Evolutionary conservation across 192 early-diverging fungal species (phyloP).

Genomic region (Mortierella antarctica): DNA sequence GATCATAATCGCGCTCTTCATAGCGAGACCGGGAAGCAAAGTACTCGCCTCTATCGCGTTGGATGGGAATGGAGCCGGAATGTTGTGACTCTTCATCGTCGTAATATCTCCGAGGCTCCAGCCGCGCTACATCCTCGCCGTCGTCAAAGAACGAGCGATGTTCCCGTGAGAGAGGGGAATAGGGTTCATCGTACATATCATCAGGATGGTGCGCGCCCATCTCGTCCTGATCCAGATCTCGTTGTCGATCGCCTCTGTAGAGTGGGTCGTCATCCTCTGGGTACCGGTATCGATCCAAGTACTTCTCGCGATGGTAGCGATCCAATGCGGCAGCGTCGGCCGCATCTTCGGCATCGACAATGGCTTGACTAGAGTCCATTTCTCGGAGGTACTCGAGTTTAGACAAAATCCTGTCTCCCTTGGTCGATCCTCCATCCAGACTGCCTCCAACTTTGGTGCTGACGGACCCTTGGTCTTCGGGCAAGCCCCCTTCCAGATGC

Average conservation of each 20-base stretch:
- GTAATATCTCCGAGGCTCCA: conserved; percentile 12
- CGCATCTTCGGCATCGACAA: conserved; percentile 4
- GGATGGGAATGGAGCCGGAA: conserved; percentile 32
- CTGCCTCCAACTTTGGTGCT: conserved; percentile 36
- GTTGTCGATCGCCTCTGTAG: conserved; percentile 1
- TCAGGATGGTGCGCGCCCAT: conserved; percentile 6
- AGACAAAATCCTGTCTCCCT: background rate
- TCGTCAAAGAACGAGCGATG: conserved; percentile 38
- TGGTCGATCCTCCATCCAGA: conserved; percentile 14
- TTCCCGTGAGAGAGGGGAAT: conserved; percentile 33
- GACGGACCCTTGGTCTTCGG: conserved; percentile 43
- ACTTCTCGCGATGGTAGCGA: conserved; percentile 16
- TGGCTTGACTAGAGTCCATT: background rate
- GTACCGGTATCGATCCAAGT: conserved; percentile 19
- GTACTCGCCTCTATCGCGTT: conserved; percentile 17
- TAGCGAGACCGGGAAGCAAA: conserved; percentile 16
- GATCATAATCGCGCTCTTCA: conserved; percentile 37
- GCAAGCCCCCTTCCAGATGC: conserved; percentile 21
- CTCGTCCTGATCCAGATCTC: conserved; percentile 9
- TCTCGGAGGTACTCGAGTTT: conserved; percentile 16
- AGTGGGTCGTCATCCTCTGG: background rate
- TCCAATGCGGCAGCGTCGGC: conserved; percentile 18
- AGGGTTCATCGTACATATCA: conserved; percentile 30
- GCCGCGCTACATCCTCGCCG: conserved; percentile 10
- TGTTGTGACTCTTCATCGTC: conserved; percentile 49